Evolutionary conservation across 768 basidiomycete species (phyloP), one percentile per base, ranked within the genome.

Genomic region (Suillus americanus): DNA sequence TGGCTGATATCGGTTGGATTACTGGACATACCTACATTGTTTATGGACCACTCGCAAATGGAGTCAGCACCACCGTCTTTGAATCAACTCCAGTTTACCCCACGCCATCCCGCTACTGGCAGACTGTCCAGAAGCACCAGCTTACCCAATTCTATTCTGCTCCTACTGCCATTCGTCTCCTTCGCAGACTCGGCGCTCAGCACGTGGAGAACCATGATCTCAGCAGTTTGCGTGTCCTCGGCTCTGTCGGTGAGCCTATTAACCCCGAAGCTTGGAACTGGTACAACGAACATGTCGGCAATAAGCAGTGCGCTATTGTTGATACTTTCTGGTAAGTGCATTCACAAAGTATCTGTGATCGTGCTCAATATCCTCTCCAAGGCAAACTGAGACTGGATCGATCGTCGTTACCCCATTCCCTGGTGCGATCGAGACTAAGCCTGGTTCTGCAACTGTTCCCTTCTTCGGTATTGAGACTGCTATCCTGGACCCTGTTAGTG

Each of bases 1-100:
- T 98, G 96, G 97, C 97, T 64, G 97, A 99, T 73, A 85, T 99
- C 61, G 97, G 97, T 71, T 99, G 97, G 97, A 97, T 99, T 80
- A 99, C 97, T 3, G 96, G 96, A 20, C 95, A 97, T 79, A 92
- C 92, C 79, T 92, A 98, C 80, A 98, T 99, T 73, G 85, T 98
- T 68, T 98, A 98, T 77, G 97, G 97, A 16, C 97, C 97, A 3
- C 89, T 98, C 60, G 80, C 84, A n/a, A 90, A 90, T 68, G 92
- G 92, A 50, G 86, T 91, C 41, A 82, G 89, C n/a, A 94, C 92
- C 6, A 89, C 85, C 67, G 90, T 98, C 63, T 99, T 98, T 79
- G 97, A 99, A 79, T 92, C 91, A 37, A 99, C 97, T 3, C 97
- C 97, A 18, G 88, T 98, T 69, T 98, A 98, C 82, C 97, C 97